Percentiles rank a stretch among this genome's conserved stretches.
Evolutionary conservation across 306 rosid genomes (phyloP).

Genomic region (Vicia faba): DNA sequence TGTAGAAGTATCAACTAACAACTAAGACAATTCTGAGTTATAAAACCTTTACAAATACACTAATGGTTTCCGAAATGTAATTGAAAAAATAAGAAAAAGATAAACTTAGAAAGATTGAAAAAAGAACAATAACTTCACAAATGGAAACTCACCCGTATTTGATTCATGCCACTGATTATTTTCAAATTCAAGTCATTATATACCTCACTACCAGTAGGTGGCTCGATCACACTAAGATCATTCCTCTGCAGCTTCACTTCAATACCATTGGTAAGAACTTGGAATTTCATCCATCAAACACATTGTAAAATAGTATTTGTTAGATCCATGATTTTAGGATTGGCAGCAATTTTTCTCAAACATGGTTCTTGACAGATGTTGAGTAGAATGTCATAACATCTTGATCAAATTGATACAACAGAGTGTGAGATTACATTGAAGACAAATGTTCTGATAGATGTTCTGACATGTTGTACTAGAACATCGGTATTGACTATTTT

Average conservation of each 20-base stretch:
- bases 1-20: too few relatives aligned
- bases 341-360: too few relatives aligned
- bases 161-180: conserved; percentile 73
- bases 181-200: conserved; percentile 88
- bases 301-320: neutral
- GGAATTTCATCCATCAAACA: conserved; percentile 29
- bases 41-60: conserved; percentile 8
- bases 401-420: too few relatives aligned
- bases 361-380: too few relatives aligned
- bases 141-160: conserved; percentile 71
- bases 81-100: neutral
- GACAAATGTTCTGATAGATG: too few relatives aligned
- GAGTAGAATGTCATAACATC: too few relatives aligned
- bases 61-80: neutral
- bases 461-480: too few relatives aligned
- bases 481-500: too few relatives aligned
- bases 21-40: neutral
- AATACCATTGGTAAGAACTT: conserved; percentile 94
- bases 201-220: conserved; percentile 90
- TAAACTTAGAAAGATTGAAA: too few relatives aligned
- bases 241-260: conserved; percentile 95
- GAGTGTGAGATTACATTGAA: too few relatives aligned
- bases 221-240: conserved; percentile 90
- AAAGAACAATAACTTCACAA: too few relatives aligned
- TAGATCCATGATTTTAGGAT: too few relatives aligned